Evolutionary conservation across 345 rosid species (phyloP), one percentile per base, ranked within the genome.

Genomic region (Arabis alpina): DNA sequence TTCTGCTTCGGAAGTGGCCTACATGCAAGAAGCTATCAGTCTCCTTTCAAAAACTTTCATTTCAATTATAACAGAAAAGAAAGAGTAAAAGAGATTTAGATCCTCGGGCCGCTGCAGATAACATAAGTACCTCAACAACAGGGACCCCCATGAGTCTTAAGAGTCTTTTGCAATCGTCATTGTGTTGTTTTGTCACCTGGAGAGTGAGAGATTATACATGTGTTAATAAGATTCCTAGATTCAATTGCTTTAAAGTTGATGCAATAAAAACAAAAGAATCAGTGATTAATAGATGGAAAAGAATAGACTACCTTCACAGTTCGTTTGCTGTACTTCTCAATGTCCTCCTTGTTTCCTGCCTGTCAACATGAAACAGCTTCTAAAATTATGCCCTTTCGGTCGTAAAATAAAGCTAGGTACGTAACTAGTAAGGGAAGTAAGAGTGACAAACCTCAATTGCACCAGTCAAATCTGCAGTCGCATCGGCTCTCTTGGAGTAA

Each of bases 1-100:
- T 72, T 94, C 97, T 51, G 96, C 97, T 80, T 91, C 96, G n/a
- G 93, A 91, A 68, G 89, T 83, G 77, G 97, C 97, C 96, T 94
- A 57, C 16, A 58, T 63, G 77, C 68, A 74, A 57, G 70, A 65
- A 68, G 54, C 49, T 14, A 61, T 36, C 68, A 52, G 36, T 62
- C 43, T 41, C 27, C 45, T 13, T 32, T 57, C 73, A 42, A n/a
- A 72, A 27, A 60, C 1, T 14, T 50, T 24, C 40, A 50, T 51
- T 76, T 43, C 13, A 67, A 54, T 12, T 40, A 45, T 2, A 49
- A 49, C 9, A 5, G 23, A 45, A 50, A 48, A 24, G 6, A 30
- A 4, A 56, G 3, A 47, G 13, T 34, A 4, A 6, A 40, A 60
- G 39, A n/a, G 39, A 27, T 47, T 15, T 40, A 8, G 23, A 39